Evolutionary conservation across 192 early-diverging fungal genomes (phyloP).

Genomic region (Pecoramyces ruminantium): DNA sequence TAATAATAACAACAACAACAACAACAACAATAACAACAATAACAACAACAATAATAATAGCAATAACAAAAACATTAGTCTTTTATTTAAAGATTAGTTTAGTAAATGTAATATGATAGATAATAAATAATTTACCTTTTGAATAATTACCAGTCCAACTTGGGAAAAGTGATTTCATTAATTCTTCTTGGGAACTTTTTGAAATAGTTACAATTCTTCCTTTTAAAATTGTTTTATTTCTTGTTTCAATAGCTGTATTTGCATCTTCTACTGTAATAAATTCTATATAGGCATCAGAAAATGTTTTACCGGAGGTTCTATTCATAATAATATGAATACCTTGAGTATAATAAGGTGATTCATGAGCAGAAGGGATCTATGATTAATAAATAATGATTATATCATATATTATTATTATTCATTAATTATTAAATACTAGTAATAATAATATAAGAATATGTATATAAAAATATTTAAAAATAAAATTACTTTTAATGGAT

Average conservation of each 20-base stretch:
- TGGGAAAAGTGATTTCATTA: conserved; percentile 29
- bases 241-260: conserved; percentile 26
- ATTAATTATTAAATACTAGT: no score
- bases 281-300: conserved; percentile 49
- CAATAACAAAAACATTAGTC: no score
- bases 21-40: no score
- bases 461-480: no score
- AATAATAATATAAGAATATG: no score
- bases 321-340: conserved; percentile 33
- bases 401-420: no score
- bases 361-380: conserved; percentile 16
- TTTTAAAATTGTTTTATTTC: conserved; percentile 35
- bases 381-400: no score
- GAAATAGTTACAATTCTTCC: conserved; percentile 35
- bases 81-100: no score
- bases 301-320: conserved; percentile 50
- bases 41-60: no score
- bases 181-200: conserved; percentile 31
- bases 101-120: no score
- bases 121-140: neutral
- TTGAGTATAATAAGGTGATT: conserved; percentile 14
- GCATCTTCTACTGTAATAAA: conserved; percentile 30
- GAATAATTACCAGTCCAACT: conserved; percentile 33
- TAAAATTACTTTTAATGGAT: neutral
- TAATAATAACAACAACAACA: no score